Evolutionary conservation across 768 basidiomycete genomes (phyloP).

Genomic region (Lenzites betulinus): DNA sequence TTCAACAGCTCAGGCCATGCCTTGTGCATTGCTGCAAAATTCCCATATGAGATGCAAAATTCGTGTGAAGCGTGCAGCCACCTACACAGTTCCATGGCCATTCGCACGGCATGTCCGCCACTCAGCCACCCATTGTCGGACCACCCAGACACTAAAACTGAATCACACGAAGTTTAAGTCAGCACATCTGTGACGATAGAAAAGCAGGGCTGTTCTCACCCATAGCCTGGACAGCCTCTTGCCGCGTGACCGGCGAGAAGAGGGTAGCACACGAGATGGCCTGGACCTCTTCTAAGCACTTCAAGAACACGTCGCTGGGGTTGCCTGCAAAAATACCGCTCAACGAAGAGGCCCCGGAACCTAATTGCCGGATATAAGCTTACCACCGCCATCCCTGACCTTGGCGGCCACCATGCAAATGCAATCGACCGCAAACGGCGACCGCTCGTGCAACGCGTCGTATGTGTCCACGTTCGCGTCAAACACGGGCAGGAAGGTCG

Average conservation of each 20-base stretch:
- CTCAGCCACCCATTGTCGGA: conserved; percentile 96
- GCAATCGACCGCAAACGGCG: conserved; percentile 89
- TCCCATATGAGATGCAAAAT: not conserved
- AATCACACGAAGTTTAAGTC: not conserved
- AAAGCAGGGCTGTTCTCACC: conserved; percentile 50
- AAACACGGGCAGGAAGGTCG: conserved; percentile 87
- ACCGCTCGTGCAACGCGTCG: conserved; percentile 82
- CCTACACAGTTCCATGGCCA: conserved; percentile 93
- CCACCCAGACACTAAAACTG: conserved; percentile 92
- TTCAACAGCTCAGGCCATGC: conserved; percentile 84
- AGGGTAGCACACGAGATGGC: conserved; percentile 82
- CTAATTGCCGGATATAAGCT: conserved; percentile 22
- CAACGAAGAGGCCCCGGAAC: conserved; percentile 4
- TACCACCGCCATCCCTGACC: conserved; percentile 89
- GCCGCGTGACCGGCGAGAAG: conserved; percentile 81
- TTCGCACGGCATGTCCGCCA: conserved; percentile 93
- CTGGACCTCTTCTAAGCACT: conserved; percentile 84
- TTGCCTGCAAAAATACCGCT: conserved; percentile 47
- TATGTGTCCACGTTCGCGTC: conserved; percentile 83
- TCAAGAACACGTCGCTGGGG: conserved; percentile 70
- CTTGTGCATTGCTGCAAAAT: conserved; percentile 73
- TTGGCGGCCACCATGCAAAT: conserved; percentile 94
- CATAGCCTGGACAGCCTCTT: conserved; percentile 93
- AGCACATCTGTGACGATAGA: not conserved
- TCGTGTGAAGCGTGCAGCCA: not conserved